Evolutionary conservation across 768 basidiomycete genomes (phyloP).

Genomic region (Hirschioporus abietinus): DNA sequence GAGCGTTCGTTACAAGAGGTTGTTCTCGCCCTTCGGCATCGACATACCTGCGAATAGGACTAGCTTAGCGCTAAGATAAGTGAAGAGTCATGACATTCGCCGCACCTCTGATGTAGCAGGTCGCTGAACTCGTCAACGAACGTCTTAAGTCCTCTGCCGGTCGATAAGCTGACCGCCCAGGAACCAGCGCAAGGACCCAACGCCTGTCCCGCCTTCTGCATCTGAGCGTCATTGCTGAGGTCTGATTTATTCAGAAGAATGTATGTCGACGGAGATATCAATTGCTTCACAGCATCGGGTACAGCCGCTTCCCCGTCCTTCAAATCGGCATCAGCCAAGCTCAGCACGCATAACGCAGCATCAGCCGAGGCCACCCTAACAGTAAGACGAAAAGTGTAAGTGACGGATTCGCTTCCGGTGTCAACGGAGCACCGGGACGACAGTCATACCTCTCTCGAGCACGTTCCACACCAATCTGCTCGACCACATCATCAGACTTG

Average conservation of each 20-base stretch:
- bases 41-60: background rate
- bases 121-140: conserved; percentile 54
- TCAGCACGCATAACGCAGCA: conserved; percentile 74
- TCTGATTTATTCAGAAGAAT: conserved; percentile 82
- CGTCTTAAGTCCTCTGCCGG: conserved; percentile 46
- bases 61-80: background rate
- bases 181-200: conserved; percentile 13
- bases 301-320: conserved; percentile 18
- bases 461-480: conserved; percentile 75
- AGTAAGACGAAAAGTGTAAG: background rate
- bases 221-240: conserved; percentile 22
- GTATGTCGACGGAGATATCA: conserved; percentile 54
- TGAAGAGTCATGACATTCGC: background rate
- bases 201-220: background rate
- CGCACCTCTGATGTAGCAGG: background rate
- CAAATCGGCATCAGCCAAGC: conserved; percentile 45
- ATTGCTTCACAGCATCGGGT: conserved; percentile 41
- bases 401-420: background rate
- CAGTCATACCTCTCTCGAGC: conserved; percentile 30
- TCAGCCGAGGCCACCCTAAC: conserved; percentile 62
- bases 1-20: conserved; percentile 72
- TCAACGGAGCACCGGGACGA: background rate
- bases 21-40: conserved; percentile 26
- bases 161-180: conserved; percentile 64
- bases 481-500: conserved; percentile 52